Evolutionary conservation across 345 rosid genomes (phyloP).

Genomic region (Limnanthes douglasii): DNA sequence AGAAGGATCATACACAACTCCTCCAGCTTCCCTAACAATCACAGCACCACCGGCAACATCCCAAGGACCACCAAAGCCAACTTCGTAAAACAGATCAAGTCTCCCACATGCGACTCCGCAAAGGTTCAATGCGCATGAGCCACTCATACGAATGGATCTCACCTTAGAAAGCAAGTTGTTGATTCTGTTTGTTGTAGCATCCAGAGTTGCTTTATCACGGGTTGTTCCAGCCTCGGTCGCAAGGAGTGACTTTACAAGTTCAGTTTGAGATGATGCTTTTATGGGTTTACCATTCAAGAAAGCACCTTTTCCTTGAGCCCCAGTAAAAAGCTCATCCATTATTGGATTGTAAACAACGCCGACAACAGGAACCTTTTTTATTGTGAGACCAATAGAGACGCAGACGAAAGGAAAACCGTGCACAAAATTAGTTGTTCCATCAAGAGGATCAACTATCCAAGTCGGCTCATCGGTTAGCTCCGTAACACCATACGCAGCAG

Average conservation of each 20-base stretch:
- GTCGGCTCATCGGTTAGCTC: constrained; percentile 90
- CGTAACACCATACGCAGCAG: constrained; percentile 62
- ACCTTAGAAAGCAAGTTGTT: constrained; percentile 81
- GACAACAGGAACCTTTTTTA: constrained; percentile 61
- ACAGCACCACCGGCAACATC: constrained; percentile 89
- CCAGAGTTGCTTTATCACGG: constrained; percentile 61
- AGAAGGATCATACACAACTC: constrained; percentile 86
- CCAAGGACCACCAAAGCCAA: constrained; percentile 96
- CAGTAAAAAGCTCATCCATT: constrained; percentile 83
- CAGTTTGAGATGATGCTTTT: constrained; percentile 59
- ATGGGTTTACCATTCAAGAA: constrained; percentile 70
- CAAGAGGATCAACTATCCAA: constrained; percentile 99
- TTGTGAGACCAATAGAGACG: constrained; percentile 87
- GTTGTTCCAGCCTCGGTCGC: constrained; percentile 76
- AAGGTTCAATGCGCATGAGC: constrained; percentile 91
- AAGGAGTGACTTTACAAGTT: constrained; percentile 76
- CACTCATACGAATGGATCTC: constrained; percentile 82
- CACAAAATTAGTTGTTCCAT: constrained; percentile 95
- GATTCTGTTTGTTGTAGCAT: constrained; percentile 57
- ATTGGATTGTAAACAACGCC: constrained; percentile 95
- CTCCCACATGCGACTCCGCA: constrained; percentile 93
- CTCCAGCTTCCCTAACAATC: constrained; percentile 87
- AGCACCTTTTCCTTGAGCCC: constrained; percentile 63
- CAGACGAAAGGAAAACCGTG: constrained; percentile 97
- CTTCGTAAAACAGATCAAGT: constrained; percentile 63